Evolutionary conservation across 768 basidiomycete genomes (phyloP).

Genomic region (Mycena floridula): DNA sequence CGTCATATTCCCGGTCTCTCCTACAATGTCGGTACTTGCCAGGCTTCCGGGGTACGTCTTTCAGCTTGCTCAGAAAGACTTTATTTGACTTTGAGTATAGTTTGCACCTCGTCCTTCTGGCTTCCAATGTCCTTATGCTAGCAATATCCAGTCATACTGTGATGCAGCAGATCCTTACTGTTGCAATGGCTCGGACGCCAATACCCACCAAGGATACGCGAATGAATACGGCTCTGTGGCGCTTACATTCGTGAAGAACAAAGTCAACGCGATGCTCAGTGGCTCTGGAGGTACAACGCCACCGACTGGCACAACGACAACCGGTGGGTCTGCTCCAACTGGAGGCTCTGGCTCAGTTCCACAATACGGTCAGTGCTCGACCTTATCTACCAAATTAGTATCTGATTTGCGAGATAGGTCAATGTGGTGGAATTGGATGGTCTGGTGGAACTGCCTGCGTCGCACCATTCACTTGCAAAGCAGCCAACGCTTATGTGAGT

Average conservation of each 20-base stretch:
- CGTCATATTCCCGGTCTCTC: slow-evolving; percentile 24
- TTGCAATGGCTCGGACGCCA: slow-evolving; percentile 24
- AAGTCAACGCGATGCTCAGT: slow-evolving; percentile 14
- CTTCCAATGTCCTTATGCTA: slow-evolving; percentile 23
- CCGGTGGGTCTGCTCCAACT: neutral
- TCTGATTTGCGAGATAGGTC: too few relatives aligned
- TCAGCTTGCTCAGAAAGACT: too few relatives aligned
- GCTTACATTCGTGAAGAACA: slow-evolving; percentile 22
- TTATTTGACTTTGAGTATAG: slow-evolving; percentile 6
- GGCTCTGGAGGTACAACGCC: neutral
- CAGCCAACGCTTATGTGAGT: slow-evolving; percentile 5
- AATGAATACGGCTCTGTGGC: slow-evolving; percentile 24
- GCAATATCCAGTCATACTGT: slow-evolving; percentile 26
- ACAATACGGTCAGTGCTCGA: neutral
- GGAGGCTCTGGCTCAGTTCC: neutral
- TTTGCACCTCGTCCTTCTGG: slow-evolving; percentile 27
- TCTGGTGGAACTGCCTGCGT: slow-evolving; percentile 2
- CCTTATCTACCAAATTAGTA: too few relatives aligned
- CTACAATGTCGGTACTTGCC: slow-evolving; percentile 27
- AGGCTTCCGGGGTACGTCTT: slow-evolving; percentile 22
- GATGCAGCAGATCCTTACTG: slow-evolving; percentile 28
- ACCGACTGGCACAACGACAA: neutral
- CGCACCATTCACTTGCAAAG: slow-evolving; percentile 7
- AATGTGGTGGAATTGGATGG: slow-evolving; percentile 1
- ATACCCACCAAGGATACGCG: slow-evolving; percentile 26